Evolutionary conservation across 306 rosid species (phyloP), one percentile per base, ranked within the genome.

Genomic region (Sechiopsis laciniata): DNA sequence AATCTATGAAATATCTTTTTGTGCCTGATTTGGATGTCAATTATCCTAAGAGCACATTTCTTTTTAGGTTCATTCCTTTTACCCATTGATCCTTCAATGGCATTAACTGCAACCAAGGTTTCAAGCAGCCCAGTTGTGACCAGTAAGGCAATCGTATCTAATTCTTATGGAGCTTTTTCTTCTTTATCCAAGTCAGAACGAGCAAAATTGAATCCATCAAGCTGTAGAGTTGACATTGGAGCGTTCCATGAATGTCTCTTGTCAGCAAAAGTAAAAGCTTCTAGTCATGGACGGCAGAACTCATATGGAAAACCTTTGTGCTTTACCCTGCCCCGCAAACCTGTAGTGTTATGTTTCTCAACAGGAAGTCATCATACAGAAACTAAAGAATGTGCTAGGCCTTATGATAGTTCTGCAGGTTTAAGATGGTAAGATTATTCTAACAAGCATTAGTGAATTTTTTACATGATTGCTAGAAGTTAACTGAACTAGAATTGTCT

Each of bases 81-180:
- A 71, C 63, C 42, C 74, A 57, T 67, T 80, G 81, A 83, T 79
- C 50, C 66, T 71, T 75, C 74, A 76, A 90, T 93, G 91, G 91
- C 96, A 53, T 76, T 90, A 70, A 51, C 88, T 72, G 80, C 87
- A 75, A 82, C 85, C 88, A 90, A 81, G 85, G 83, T 88, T 76
- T 78, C 86, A 58, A 84, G 89, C 76, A 80, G 80, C 79, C 87
- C 89, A 77, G 77, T 83, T 45, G 82, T 81, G 55, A 79, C 88
- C 78, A 76, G 80, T 62, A 81, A 80, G 82, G 82, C 82, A 67
- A 29, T 67, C 72, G 62, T 83, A 72, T 79, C 83, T 76, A 84
- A 77, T 63, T 85, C 86, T 69, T 81, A 59, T 26, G 82, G 82
- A 78, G 67, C 67, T 64, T 56, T 77, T 55, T 83, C 78, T 73